Evolutionary conservation across 2,329 filamentous ascomycete species (phyloP), one percentile per base, ranked within the genome.

Genomic region (Tympanopsis confertula): DNA sequence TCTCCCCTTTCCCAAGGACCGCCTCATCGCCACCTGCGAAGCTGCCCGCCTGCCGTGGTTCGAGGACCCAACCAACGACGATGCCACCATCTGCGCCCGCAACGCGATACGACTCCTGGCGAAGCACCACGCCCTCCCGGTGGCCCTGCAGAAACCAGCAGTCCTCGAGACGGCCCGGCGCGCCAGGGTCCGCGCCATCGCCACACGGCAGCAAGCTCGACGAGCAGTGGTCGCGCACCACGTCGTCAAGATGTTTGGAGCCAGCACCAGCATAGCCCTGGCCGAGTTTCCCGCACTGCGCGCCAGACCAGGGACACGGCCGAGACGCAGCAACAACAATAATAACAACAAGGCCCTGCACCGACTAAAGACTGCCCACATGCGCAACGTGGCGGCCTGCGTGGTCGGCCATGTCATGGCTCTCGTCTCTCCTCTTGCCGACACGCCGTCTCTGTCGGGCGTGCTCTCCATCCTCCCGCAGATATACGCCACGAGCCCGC

Each of bases 11-110:
- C 62, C 69, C 42, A 93, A 96, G 59, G 67, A 74, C 37, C 66
- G 79, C 24, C 66, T 95, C n/a, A 68, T 81, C 32, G 74, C 76
- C 2, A 87, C 85, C 0, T 95, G 89, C 50, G 56, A 78, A 42
- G 64, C 70, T n/a, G 70, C 78, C 45, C 58, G 66, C 0, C 61
- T 93, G 7, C 59, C 63, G 1, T 96, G 86, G 82, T 84, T 86
- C 44, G 85, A 91, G 53, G 91, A 98, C 53, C 62, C 66, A 30
- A 95, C 88, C 2, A 98, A 98, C 51, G 57, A 66, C 13, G 82
- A 95, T 49, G 69, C 66, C 5, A 86, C 79, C 0, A 60, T 93
- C 41, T 94, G 91, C 0, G 59, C 69, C 33, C 74, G 91, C 26
- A 98, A 98, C 50, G 78, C 89, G 0, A 66, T 95, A 26, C 75